Evolutionary conservation across 2,329 filamentous ascomycete species (phyloP).

Genomic region (Talaromyces pinophilus): DNA sequence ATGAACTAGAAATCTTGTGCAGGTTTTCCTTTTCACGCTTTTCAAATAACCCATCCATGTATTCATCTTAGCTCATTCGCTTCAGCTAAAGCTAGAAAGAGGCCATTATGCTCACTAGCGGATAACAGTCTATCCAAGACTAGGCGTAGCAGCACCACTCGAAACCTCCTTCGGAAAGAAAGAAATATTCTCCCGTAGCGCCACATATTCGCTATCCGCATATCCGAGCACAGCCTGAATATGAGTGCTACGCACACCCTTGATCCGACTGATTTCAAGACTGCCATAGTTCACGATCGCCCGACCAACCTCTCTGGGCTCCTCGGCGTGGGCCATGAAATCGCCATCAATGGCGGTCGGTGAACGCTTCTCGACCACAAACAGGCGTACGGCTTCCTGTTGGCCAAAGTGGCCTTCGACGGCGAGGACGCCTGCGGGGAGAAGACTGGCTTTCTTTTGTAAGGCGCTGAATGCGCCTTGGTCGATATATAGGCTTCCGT

Average conservation of each 20-base stretch:
- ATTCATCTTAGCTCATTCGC: not conserved
- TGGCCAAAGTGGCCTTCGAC: conserved; percentile 87
- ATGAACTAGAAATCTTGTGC: not conserved
- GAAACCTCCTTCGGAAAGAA: conserved; percentile 55
- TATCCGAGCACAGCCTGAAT: conserved; percentile 82
- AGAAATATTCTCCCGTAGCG: conserved; percentile 82
- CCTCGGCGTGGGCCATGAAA: conserved; percentile 40
- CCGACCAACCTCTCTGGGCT: conserved; percentile 74
- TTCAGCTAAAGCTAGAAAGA: not conserved
- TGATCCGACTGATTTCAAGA: conserved; percentile 78
- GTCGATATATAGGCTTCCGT: conserved; percentile 91
- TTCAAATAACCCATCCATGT: not conserved
- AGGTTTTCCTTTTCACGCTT: not conserved
- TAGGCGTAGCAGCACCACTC: conserved; percentile 31
- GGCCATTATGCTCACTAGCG: not conserved
- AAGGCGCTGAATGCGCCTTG: conserved; percentile 81
- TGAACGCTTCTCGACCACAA: conserved; percentile 68
- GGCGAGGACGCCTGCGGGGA: conserved; percentile 87
- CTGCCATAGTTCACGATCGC: conserved; percentile 93
- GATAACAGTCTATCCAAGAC: conserved; percentile 19
- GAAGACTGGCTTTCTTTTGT: conserved; percentile 77
- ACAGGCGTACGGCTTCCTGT: conserved; percentile 85
- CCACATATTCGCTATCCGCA: conserved; percentile 92
- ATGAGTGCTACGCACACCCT: conserved; percentile 77
- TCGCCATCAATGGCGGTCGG: conserved; percentile 45